Conservation (phyloP, 2,329 filamentous ascomycete species). For the Chrysoporthe deuterocubensis region DNA sequence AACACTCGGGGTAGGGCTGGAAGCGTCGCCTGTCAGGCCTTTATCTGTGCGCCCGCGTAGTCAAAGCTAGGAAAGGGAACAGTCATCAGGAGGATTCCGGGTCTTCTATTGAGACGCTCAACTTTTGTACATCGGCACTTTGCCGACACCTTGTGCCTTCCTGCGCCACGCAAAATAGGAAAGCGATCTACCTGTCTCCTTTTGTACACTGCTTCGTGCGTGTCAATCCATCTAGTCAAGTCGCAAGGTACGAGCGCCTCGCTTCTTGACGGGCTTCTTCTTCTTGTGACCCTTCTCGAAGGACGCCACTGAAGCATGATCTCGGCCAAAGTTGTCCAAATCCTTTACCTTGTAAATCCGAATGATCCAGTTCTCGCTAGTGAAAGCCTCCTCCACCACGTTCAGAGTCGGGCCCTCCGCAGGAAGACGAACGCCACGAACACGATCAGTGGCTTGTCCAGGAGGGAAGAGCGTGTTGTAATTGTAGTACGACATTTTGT, state of each 20-base stretch:
- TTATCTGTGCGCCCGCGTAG: background rate
- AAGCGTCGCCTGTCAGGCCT: background rate
- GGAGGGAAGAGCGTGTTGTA: slow-evolving; percentile 89
- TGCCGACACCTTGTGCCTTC: slow-evolving; percentile 18
- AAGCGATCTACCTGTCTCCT: slow-evolving; percentile 19
- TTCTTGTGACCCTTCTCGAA: slow-evolving; percentile 84
- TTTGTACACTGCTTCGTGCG: slow-evolving; percentile 24
- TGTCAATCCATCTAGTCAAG: slow-evolving; percentile 62
- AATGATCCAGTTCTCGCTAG: slow-evolving; percentile 99
- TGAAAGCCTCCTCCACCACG: slow-evolving; percentile 95
- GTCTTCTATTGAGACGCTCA: slow-evolving; percentile 28
- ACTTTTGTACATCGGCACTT: slow-evolving; percentile 27
- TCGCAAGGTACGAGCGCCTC: slow-evolving; percentile 71
- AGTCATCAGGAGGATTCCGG: slow-evolving; percentile 12
- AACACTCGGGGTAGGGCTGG: no score
- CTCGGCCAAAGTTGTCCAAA: slow-evolving; percentile 91
- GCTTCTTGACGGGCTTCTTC: slow-evolving; percentile 76
- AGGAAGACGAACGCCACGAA: slow-evolving; percentile 81
- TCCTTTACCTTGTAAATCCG: slow-evolving; percentile 99
- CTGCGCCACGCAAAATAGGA: slow-evolving; percentile 17
- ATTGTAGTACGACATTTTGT: slow-evolving; percentile 99
- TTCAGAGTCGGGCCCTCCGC: slow-evolving; percentile 82
- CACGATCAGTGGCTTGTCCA: slow-evolving; percentile 88
- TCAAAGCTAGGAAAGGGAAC: background rate
- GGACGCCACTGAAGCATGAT: slow-evolving; percentile 71